Conservation (phyloP, 495 filamentous ascomycete species). For the Thermothielavioides terrestris region DNA sequence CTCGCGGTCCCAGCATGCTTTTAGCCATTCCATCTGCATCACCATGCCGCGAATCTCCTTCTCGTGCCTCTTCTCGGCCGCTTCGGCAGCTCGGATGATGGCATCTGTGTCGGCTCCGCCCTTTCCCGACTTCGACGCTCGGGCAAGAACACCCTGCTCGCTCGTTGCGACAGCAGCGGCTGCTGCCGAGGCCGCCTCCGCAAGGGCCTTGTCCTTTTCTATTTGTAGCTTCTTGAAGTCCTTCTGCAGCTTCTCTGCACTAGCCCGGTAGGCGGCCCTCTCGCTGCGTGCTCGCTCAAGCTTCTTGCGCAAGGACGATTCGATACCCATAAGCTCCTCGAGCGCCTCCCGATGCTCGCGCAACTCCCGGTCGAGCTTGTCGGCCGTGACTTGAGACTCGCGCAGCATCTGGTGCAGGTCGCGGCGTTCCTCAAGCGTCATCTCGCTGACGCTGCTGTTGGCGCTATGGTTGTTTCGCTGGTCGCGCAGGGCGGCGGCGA, state of each 20-base stretch:
- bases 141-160: constrained; percentile 13
- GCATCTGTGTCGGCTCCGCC: constrained; percentile 27
- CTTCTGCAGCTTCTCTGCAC: constrained; percentile 35
- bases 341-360: constrained; percentile 29
- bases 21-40: constrained; percentile 84
- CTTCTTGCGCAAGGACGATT: constrained; percentile 33
- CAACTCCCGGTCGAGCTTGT: constrained; percentile 37
- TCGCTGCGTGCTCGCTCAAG: constrained; percentile 40
- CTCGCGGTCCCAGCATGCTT: constrained; percentile 68
- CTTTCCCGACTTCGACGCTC: background rate
- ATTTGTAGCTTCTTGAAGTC: constrained; percentile 32
- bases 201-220: constrained; percentile 29
- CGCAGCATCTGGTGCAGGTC: constrained; percentile 63
- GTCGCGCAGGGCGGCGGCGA: constrained; percentile 23
- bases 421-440: constrained; percentile 34
- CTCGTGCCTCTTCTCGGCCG: constrained; percentile 54
- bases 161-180: constrained; percentile 15
- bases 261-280: constrained; percentile 35
- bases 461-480: constrained; percentile 22
- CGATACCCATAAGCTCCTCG: constrained; percentile 24
- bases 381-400: constrained; percentile 55
- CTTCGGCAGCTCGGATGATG: constrained; percentile 43
- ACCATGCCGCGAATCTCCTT: constrained; percentile 76
- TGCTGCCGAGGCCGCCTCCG: constrained; percentile 12
- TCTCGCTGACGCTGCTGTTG: constrained; percentile 19